Evolutionary conservation across 768 basidiomycete genomes (phyloP).

Genomic region (Sporobolomyces pararoseus): DNA sequence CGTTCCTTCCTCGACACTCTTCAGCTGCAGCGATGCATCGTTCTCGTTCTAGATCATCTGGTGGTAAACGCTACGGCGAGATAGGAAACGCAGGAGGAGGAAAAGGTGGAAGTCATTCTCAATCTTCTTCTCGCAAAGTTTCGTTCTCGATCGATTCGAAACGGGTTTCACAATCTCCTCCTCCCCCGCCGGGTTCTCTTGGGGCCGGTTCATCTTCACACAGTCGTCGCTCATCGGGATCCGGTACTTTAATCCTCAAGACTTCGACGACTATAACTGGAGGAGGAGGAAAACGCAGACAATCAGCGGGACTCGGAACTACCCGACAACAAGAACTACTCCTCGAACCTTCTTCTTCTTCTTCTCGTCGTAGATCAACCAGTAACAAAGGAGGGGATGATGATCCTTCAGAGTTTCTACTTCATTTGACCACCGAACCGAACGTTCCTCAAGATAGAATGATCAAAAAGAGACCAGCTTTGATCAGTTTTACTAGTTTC

Average conservation of each 20-base stretch:
- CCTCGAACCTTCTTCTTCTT: not conserved
- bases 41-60: not conserved
- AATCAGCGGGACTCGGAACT: too few species aligned
- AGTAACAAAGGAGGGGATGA: not conserved
- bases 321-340: too few species aligned
- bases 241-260: conserved; percentile 2
- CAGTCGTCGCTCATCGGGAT: not conserved
- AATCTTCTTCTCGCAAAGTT: not conserved
- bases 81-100: not conserved
- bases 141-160: not conserved
- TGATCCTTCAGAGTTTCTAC: too few species aligned
- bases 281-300: not conserved
- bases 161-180: not conserved
- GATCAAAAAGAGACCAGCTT: conserved; percentile 10
- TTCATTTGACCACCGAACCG: not conserved
- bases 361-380: not conserved
- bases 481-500: conserved; percentile 29
- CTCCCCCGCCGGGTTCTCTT: not conserved
- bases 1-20: not conserved
- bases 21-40: not conserved
- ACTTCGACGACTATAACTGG: not conserved
- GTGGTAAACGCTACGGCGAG: too few species aligned
- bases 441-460: not conserved
- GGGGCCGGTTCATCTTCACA: not conserved
- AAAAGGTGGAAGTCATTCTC: not conserved